Conservation (phyloP, 495 filamentous ascomycete genomes). For the Aspergillus ostianus region DNA sequence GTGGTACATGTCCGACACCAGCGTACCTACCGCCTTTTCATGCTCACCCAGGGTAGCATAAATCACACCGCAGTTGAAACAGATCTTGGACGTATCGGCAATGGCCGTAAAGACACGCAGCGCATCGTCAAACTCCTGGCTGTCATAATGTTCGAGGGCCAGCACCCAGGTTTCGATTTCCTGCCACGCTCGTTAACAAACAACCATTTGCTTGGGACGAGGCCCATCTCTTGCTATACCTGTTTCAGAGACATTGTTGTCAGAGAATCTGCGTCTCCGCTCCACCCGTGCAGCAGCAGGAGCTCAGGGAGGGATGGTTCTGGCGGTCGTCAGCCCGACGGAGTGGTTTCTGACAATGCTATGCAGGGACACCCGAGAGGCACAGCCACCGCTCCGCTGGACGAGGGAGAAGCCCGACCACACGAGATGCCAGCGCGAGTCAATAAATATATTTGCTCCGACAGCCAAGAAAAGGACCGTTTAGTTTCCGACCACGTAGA, state of each 20-base stretch:
- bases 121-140: slow-evolving; percentile 90
- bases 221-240: slow-evolving; percentile 43
- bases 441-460: slow-evolving; percentile 5
- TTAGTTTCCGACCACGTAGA: neutral
- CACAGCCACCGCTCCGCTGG: neutral
- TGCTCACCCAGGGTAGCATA: slow-evolving; percentile 97
- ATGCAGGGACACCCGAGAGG: neutral
- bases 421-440: slow-evolving; percentile 3
- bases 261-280: neutral
- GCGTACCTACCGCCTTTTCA: slow-evolving; percentile 79
- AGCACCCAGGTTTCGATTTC: slow-evolving; percentile 99
- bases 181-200: slow-evolving; percentile 22
- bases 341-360: neutral
- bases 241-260: slow-evolving; percentile 68
- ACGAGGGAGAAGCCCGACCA: slow-evolving; percentile 4
- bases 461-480: slow-evolving; percentile 5
- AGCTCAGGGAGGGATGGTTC: neutral
- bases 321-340: neutral
- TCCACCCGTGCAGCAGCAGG: neutral
- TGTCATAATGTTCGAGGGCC: slow-evolving; percentile 89
- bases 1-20: slow-evolving; percentile 1
- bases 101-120: slow-evolving; percentile 80
- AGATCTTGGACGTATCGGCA: slow-evolving; percentile 94
- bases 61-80: slow-evolving; percentile 98
- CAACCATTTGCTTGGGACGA: neutral